Evolutionary conservation across 2,329 filamentous ascomycete genomes (phyloP), one percentile per base, ranked within the genome.

Genomic region (Raffaelea arxii): DNA sequence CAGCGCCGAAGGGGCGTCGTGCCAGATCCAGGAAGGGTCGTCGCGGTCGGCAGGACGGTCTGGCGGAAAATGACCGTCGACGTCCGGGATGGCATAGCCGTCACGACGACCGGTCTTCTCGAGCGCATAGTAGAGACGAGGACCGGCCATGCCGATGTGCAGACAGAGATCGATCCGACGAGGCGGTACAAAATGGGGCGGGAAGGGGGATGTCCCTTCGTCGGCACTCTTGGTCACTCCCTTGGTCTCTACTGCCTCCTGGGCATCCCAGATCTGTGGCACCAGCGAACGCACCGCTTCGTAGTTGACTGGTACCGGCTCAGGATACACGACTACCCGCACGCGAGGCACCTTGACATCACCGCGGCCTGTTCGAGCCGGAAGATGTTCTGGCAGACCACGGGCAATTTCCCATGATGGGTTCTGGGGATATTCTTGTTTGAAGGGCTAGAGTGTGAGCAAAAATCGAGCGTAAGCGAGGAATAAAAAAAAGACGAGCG

Each of bases 321-420:
- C 66, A 1, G 81, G 77, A 57, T 88, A 80, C 22, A 78, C 69
- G 44, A 82, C 63, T 51, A 89, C 76, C 53, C 74, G 75, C 46
- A 87, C 77, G 10, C 70, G 67, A 14, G 67, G 69, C 19, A 66
- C 41, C 53, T 49, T 50, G 68, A 55, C 45, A 62, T 55, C 56
- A 58, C 55, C 54, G 58, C 21, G 38, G 24, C 19, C 36, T 23
- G 25, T 22, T 46, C 53, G n/a, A n/a, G 56, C 27, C 46, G 79
- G 75, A 5, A 90, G 74, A 54, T 76, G 74, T 3, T 74, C 62
- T 4, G 86, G 82, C n/a, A 94, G 76, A 19, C 68, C 70, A 23
- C 70, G 72, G 42, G 84, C 80, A 58, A 94, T 90, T 59, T 90
- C 77, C 74, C 79, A 90, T 3, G 87, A 88, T 9, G 88, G 86